phyloP scores from a whole-genome alignment of 2,329 filamentous ascomycete genomes.

The Diaporthe velutina region DNA sequence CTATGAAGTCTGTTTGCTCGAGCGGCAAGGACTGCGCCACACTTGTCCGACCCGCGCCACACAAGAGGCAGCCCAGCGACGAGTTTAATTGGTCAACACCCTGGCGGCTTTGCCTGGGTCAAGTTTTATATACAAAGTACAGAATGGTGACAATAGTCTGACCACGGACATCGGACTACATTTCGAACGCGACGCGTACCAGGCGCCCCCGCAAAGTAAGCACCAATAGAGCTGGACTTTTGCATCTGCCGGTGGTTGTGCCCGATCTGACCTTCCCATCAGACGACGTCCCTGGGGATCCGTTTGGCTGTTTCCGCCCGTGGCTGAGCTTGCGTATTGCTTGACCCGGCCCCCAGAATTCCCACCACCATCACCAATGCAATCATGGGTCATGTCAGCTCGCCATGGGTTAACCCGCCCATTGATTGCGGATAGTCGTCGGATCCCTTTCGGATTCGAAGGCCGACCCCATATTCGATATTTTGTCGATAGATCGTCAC shows the following conservation, averaged over 20 bases:
- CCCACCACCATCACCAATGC: not conserved
- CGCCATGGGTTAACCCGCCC: conserved; percentile 4
- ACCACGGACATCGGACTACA: not conserved
- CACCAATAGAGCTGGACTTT: not conserved
- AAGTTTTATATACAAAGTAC: too few relatives aligned
- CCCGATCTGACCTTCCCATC: conserved; percentile 3
- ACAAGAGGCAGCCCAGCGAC: not conserved
- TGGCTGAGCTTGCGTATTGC: conserved; percentile 14
- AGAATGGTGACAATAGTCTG: not conserved
- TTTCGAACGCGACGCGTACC: not conserved
- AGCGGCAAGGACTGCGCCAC: conserved; percentile 8
- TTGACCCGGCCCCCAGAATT: conserved; percentile 20
- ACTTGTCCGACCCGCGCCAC: not conserved
- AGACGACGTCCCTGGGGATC: not conserved
- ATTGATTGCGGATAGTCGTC: conserved; percentile 16
- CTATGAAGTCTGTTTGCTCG: not conserved
- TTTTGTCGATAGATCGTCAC: conserved; percentile 12
- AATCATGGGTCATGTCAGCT: conserved; percentile 5
- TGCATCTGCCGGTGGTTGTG: conserved; percentile 6
- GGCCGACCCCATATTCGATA: conserved; percentile 26
- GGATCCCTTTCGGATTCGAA: conserved; percentile 10
- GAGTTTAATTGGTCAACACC: not conserved
- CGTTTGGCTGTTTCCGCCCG: conserved; percentile 11
- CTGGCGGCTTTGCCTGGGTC: not conserved
- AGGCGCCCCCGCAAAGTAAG: not conserved